Conservation (phyloP, 2,329 filamentous ascomycete genomes). For the Cadophora malorum region DNA sequence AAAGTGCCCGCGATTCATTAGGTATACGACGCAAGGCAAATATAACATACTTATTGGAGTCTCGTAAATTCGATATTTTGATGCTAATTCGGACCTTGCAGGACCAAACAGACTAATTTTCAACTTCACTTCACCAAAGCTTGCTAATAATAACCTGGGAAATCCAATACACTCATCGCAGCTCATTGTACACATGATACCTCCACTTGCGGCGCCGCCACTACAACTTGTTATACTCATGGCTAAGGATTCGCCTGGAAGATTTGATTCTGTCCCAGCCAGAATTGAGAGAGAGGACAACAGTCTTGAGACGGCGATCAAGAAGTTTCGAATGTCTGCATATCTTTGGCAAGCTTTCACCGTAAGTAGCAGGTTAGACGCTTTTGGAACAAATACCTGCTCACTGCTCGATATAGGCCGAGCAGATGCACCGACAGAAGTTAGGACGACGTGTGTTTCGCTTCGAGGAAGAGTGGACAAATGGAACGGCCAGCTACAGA, state of each 20-base stretch:
- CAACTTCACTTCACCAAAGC: conserved; percentile 85
- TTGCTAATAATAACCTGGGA: conserved; percentile 70
- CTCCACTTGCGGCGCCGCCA: conserved; percentile 78
- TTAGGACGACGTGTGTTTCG: conserved; percentile 86
- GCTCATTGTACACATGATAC: conserved; percentile 85
- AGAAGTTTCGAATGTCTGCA: conserved; percentile 92
- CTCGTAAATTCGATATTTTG: neutral
- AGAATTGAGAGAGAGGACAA: conserved; percentile 82
- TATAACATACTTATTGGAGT: neutral
- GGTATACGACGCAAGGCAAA: neutral
- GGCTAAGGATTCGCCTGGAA: conserved; percentile 85
- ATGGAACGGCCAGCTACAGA: conserved; percentile 77
- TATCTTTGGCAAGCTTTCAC: conserved; percentile 98
- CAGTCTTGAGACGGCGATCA: conserved; percentile 76
- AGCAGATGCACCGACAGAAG: conserved; percentile 92
- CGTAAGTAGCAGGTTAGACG: conserved; percentile 6
- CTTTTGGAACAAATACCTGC: neutral
- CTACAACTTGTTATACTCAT: conserved; percentile 88
- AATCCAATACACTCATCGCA: conserved; percentile 79
- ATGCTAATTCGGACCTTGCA: neutral
- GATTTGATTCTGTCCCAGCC: conserved; percentile 82
- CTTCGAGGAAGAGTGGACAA: conserved; percentile 94
- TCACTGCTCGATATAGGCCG: conserved; percentile 55
- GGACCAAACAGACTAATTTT: conserved; percentile 82
- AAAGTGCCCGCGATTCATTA: no score